Evolutionary conservation across 441 rosid species (phyloP).

Genomic region (Adansonia madagascariensis): DNA sequence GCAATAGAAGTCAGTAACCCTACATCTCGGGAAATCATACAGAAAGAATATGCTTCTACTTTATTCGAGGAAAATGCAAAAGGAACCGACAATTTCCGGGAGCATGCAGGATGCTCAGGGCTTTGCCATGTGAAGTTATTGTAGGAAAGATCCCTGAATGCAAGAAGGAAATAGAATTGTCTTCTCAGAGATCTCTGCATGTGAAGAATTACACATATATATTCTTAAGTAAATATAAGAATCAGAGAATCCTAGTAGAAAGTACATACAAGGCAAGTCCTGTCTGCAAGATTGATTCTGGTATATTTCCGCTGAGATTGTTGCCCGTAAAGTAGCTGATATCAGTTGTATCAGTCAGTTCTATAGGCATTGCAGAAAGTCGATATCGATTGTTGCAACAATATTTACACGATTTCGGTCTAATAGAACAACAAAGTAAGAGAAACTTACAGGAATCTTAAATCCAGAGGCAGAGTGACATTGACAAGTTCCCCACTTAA

Average conservation of each 20-base stretch:
- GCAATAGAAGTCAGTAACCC: slow-evolving; percentile 3
- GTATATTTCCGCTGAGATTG: slow-evolving; percentile 41
- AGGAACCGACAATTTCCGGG: slow-evolving; percentile 16
- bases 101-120: slow-evolving; percentile 38
- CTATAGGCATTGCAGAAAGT: not conserved
- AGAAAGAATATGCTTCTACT: slow-evolving; percentile 1
- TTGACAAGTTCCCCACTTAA: slow-evolving; percentile 43
- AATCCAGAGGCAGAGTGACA: not conserved
- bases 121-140: slow-evolving; percentile 41
- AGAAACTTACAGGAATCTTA: slow-evolving; percentile 42
- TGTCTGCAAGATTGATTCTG: slow-evolving; percentile 34
- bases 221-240: not conserved
- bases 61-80: not conserved
- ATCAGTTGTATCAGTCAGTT: slow-evolving; percentile 17
- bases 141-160: slow-evolving; percentile 47
- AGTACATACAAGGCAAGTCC: slow-evolving; percentile 41
- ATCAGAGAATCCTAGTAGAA: slow-evolving; percentile 14
- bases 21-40: not conserved
- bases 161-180: slow-evolving; percentile 18
- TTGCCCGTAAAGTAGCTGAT: slow-evolving; percentile 47
- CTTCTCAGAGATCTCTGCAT: slow-evolving; percentile 2
- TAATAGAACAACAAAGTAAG: not conserved
- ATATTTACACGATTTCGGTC: not conserved
- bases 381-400: not conserved
- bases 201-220: slow-evolving; percentile 12